Conservation (phyloP, 176 grass and related monocot genomes). For the Melocanna baccifera region DNA sequence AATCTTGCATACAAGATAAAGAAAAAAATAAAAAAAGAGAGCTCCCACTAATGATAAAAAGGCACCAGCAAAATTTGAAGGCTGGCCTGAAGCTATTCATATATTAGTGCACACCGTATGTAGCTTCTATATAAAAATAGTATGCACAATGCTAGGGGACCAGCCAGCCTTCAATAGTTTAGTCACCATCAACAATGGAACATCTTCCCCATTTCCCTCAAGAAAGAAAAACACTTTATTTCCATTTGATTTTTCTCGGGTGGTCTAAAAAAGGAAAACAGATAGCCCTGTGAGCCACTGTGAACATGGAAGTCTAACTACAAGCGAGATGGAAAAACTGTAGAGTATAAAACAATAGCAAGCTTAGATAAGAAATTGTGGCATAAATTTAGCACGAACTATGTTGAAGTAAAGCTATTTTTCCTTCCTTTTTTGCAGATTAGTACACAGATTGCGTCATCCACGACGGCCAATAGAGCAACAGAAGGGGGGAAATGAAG, state of each 20-base stretch:
- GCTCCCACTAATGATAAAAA: slow-evolving; percentile 24
- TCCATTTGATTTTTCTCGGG: background rate
- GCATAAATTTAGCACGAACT: background rate
- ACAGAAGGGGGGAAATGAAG: background rate
- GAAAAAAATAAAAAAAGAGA: background rate
- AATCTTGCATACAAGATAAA: slow-evolving; percentile 26
- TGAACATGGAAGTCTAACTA: background rate
- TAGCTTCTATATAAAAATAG: slow-evolving; percentile 29
- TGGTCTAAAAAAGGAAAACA: background rate
- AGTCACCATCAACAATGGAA: background rate
- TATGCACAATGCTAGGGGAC: slow-evolving; percentile 18
- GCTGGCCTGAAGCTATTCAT: slow-evolving; percentile 16
- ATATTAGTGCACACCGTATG: slow-evolving; percentile 5
- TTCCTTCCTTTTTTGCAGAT: background rate
- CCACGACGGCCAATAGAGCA: background rate
- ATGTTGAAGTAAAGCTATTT: background rate
- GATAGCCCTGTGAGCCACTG: background rate
- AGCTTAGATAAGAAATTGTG: background rate
- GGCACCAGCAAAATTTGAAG: background rate
- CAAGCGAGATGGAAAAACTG: background rate
- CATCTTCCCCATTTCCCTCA: slow-evolving; percentile 9
- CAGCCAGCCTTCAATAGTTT: slow-evolving; percentile 17
- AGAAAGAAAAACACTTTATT: background rate
- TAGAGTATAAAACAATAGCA: background rate
- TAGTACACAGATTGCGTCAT: slow-evolving; percentile 4